Evolutionary conservation across 306 rosid genomes (phyloP).

Genomic region (Rosa multiflora): DNA sequence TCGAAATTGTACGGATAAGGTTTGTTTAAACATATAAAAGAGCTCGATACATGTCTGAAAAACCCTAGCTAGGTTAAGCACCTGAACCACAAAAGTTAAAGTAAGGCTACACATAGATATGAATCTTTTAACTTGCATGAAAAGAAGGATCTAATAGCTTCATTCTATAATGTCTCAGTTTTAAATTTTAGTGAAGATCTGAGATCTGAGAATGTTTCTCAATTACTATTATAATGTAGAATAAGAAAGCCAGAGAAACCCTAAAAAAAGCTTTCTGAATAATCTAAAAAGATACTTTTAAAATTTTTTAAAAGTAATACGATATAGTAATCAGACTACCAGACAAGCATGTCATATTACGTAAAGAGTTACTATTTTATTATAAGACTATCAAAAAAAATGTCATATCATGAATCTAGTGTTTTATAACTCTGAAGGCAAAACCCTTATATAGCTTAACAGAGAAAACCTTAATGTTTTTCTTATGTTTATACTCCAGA

Average conservation of each 20-base stretch:
- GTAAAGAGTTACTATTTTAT: too few species aligned
- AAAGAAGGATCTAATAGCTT: neutral
- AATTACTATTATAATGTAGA: neutral
- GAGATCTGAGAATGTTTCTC: neutral
- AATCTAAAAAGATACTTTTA: neutral
- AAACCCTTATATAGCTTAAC: neutral
- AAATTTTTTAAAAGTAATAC: neutral
- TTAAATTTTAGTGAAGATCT: neutral
- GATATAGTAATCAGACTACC: neutral
- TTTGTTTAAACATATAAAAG: too few species aligned
- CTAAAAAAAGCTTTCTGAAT: neutral
- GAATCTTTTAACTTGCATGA: neutral
- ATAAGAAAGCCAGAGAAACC: neutral
- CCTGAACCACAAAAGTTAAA: too few species aligned
- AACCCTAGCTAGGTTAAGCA: too few species aligned
- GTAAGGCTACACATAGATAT: too few species aligned
- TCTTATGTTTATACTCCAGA: neutral
- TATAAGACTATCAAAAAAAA: too few species aligned
- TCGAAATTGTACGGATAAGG: too few species aligned
- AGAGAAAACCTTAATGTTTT: neutral
- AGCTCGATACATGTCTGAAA: too few species aligned
- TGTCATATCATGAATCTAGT: too few species aligned
- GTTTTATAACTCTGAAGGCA: too few species aligned
- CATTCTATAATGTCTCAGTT: neutral
- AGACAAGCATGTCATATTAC: neutral